Evolutionary conservation across 257 asterid species (phyloP), one percentile per base, ranked within the genome.

Genomic region (Ligustrum vulgare): DNA sequence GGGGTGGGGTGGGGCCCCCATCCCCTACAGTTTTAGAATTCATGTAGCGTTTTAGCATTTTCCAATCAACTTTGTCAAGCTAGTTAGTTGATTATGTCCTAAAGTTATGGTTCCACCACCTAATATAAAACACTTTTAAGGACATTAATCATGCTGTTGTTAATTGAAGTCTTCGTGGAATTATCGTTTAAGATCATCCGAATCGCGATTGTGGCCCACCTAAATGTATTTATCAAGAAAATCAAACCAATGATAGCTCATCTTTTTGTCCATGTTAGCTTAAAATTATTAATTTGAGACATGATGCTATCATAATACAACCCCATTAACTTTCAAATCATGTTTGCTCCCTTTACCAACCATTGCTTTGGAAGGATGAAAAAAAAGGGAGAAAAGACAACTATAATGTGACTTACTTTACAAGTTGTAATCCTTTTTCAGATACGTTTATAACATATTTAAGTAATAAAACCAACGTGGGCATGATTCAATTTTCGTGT

Each of bases 121-220:
- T 66, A 64, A 78, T 83, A 78, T 54, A 32, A 23, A 73, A 76
- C 84, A 73, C 78, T 60, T 66, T 47, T 80, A 25, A 77, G 47
- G 81, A 62, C 79, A 71, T 34, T 79, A 83, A 81, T 83, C 78
- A 83, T 81, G 72, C 58, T 79, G 71, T 81, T 82, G 51, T 77
- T 83, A 79, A 86, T 83, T 79, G 75, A 83, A 83, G 76, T 70
- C 78, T 81, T 83, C 82, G 75, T 79, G 54, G 70, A 81, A 83
- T 83, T 81, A 86, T 83, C 89, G 25, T 71, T 18, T 81, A 81
- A 83, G 90, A 86, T 83, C 84, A 23, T 78, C 86, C 88, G 75
- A 81, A 86, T 86, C 88, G 13, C n/a, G 9, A 37, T 56, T 23
- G 67, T 73, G 84, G 79, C 86, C 90, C 83, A n/a, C 86, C 82